Percentiles rank a stretch among this genome's conserved stretches.
Conservation (phyloP, 371 early-diverging fungal genomes). For the Parasitella parasitica region DNA sequence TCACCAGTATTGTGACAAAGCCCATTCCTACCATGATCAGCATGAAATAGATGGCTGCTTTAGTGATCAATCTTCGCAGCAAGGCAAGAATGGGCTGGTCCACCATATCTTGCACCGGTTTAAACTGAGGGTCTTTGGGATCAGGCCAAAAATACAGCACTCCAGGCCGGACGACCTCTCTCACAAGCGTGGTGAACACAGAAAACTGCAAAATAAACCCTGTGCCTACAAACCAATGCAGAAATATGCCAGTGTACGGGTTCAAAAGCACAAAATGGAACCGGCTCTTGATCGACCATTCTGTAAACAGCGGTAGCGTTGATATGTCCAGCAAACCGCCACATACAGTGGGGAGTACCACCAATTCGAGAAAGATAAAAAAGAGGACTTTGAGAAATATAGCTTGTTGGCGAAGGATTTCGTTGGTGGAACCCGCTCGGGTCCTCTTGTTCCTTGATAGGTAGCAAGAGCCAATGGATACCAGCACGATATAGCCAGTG, state of each 20-base stretch:
- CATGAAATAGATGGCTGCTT: conserved; percentile 71
- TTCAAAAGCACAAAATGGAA: conserved; percentile 51
- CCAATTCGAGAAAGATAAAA: conserved; percentile 79
- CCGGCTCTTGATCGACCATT: conserved; percentile 53
- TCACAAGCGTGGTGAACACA: conserved; percentile 66
- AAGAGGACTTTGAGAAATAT: conserved; percentile 61
- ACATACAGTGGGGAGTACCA: conserved; percentile 78
- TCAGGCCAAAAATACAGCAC: conserved; percentile 93
- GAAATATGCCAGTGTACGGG: conserved; percentile 67
- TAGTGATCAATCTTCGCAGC: conserved; percentile 67
- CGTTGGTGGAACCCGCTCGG: conserved; percentile 34
- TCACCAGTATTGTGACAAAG: conserved; percentile 39
- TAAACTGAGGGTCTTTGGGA: conserved; percentile 86
- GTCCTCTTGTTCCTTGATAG: conserved; percentile 27
- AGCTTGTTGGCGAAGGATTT: conserved; percentile 45
- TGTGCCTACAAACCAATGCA: conserved; percentile 90
- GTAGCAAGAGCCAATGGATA: conserved; percentile 40
- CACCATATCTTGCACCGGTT: conserved; percentile 82
- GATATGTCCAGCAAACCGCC: conserved; percentile 78
- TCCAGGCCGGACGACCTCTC: conserved; percentile 81
- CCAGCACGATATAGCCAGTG: conserved; percentile 35
- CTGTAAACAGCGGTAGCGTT: conserved; percentile 69
- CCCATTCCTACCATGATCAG: conserved; percentile 68
- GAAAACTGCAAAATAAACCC: conserved; percentile 87
- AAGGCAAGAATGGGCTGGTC: conserved; percentile 70